Conservation (phyloP, 192 early-diverging fungal species). For the Backusella liffmaniae region DNA sequence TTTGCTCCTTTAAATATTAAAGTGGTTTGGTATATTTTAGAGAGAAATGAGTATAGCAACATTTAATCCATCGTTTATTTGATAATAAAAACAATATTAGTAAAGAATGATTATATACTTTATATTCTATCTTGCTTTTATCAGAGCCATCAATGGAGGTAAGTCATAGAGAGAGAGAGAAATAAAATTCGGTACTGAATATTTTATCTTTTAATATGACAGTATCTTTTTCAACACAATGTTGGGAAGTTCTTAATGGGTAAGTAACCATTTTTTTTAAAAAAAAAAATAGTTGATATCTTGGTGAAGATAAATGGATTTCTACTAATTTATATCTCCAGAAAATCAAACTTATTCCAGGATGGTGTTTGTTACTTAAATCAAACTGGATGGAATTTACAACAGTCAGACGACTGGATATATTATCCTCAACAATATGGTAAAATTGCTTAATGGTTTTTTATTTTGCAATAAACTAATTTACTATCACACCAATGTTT, state of each 20-base stretch:
- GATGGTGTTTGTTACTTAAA: conserved; percentile 20
- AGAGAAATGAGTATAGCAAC: neutral
- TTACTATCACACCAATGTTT: neutral
- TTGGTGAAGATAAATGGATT: neutral
- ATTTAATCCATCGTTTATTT: neutral
- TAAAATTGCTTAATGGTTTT: neutral
- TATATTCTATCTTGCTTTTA: neutral
- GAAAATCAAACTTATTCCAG: conserved; percentile 28
- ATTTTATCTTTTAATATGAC: neutral
- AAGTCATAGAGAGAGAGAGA: neutral
- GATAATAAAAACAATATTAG: neutral
- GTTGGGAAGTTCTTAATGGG: conserved; percentile 34
- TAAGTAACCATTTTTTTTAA: neutral
- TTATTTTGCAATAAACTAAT: neutral
- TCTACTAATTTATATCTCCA: neutral
- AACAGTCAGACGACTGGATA: conserved; percentile 29
- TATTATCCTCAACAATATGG: conserved; percentile 32
- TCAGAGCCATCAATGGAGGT: neutral
- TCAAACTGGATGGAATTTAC: conserved; percentile 16
- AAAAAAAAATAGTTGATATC: neutral
- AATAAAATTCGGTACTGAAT: neutral
- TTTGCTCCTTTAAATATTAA: neutral
- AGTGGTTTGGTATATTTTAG: neutral
- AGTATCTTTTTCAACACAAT: conserved; percentile 27
- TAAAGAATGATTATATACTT: neutral